These are phyloP conservation scores for Flaveria ramosissima DNA, from an alignment of 129 eudicot genomes.

Conservation along the genomic window DNA sequence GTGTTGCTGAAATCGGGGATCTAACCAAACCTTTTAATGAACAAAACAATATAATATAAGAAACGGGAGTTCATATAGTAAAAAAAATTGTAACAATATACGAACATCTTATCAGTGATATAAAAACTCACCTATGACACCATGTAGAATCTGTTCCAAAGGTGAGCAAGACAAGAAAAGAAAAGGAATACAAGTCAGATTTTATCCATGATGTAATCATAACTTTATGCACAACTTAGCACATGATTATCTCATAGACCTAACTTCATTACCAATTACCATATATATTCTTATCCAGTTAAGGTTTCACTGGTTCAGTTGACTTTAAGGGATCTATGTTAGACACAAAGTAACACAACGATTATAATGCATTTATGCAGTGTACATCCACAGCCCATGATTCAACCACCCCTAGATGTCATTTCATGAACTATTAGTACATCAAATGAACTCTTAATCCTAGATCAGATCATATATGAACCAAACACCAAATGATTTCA, in stretches of 20 bases:
- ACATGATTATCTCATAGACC: constrained; percentile 7
- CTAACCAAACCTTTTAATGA: constrained; percentile 73
- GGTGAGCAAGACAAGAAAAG: constrained; percentile 11
- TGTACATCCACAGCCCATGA: constrained; percentile 18
- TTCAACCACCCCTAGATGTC: constrained; percentile 23
- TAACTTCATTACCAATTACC: constrained; percentile 12
- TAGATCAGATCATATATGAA: constrained; percentile 7
- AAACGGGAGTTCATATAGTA: not conserved
- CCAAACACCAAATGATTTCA: too few species aligned
- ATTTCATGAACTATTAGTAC: constrained; percentile 14
- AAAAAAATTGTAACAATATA: constrained; percentile 6
- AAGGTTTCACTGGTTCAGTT: constrained; percentile 24
- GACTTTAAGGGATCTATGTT: constrained; percentile 4
- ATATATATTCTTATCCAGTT: not conserved
- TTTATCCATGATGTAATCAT: constrained; percentile 9
- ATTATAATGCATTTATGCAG: constrained; percentile 21
- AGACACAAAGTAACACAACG: not conserved
- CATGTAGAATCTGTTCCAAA: constrained; percentile 68
- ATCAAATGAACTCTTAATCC: not conserved
- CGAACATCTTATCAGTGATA: constrained; percentile 5
- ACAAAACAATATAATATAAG: not conserved
- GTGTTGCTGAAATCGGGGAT: constrained; percentile 85
- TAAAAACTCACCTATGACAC: constrained; percentile 54
- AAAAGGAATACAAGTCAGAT: constrained; percentile 24
- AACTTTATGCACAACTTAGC: not conserved